These are phyloP conservation scores for Persicaria tinctoria DNA, from an alignment of 148 eudicot species.

Conservation along the genomic window DNA sequence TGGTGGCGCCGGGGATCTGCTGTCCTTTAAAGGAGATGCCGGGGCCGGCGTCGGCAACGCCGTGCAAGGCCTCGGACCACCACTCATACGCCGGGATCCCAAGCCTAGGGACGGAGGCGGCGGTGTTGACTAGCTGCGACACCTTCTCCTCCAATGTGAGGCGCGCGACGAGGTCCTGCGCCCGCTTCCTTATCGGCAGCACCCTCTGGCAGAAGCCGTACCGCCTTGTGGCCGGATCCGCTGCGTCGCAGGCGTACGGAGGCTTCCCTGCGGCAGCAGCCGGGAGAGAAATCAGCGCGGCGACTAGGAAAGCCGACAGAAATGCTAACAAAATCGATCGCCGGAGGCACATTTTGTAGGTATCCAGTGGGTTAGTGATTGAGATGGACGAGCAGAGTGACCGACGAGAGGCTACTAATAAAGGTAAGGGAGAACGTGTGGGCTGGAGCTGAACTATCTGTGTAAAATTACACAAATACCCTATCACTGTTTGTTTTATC, in stretches of 20 bases:
- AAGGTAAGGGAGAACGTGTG: too few species aligned
- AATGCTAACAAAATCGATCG: not conserved
- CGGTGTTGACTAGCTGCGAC: constrained; percentile 42
- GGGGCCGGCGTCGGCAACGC: constrained; percentile 43
- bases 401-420: too few species aligned
- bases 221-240: constrained; percentile 27
- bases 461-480: too few species aligned
- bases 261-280: constrained; percentile 21
- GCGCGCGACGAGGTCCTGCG: constrained; percentile 35
- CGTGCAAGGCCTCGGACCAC: constrained; percentile 92
- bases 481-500: too few species aligned
- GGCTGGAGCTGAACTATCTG: too few species aligned
- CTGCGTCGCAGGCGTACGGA: constrained; percentile 42
- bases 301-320: not conserved
- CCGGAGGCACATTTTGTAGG: not conserved
- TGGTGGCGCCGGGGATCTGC: constrained; percentile 41
- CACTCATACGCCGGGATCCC: constrained; percentile 69
- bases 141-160: constrained; percentile 63
- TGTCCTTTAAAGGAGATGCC: constrained; percentile 38
- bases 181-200: constrained; percentile 28
- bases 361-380: not conserved
- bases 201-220: constrained; percentile 36
- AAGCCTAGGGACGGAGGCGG: constrained; percentile 49
- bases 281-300: not conserved
- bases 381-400: not conserved